Evolutionary conservation across 1,139 yeast genomes (phyloP), one percentile per base, ranked within the genome.

Genomic region (Lodderomyces metapsilosis): DNA sequence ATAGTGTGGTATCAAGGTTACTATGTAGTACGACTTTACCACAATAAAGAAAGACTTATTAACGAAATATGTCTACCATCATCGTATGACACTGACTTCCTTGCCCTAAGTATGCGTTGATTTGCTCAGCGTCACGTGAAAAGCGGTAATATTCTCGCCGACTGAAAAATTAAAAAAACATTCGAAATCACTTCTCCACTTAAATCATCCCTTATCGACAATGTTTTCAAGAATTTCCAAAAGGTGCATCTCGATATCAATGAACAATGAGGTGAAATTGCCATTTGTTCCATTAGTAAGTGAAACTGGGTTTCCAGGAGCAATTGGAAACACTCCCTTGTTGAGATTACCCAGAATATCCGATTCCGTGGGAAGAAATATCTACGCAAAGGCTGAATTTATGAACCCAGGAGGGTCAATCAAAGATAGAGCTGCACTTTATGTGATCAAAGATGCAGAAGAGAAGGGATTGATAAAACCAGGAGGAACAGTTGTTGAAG

Each of bases 391-490:
- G 60, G 95, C 95, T 11, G 97, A 88, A 64, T 86, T 82, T 66
- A 85, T 86, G 84, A 88, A 89, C 64, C 97, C 97, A 2, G 96
- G 96, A 38, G 97, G 96, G 1, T 84, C 95, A 5, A 89, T 89
- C 46, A 88, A 88, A 59, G 97, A 88, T 60, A 75, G 97, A 45
- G 96, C 96, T 6, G 96, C 96, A 0, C 68, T 85, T 38, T 88
- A 71, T 55, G 74, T 89, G 43, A 71, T 88, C 44, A 75, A 84
- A 54, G 91, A 85, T 52, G 96, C 96, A 21, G 96, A 89, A 59
- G 61, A 64, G 36, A 72, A 71, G 47, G 95, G 95, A 1, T 64
- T 76, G 45, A 67, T 87, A 45, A 61, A 68, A 45, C 79, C 86
- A 1, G 95, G 91, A 4, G 89, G 88, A 25, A 71, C 77, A 5